Conservation (phyloP, 805 yeast species). For the Yarrowia keelungensis region DNA sequence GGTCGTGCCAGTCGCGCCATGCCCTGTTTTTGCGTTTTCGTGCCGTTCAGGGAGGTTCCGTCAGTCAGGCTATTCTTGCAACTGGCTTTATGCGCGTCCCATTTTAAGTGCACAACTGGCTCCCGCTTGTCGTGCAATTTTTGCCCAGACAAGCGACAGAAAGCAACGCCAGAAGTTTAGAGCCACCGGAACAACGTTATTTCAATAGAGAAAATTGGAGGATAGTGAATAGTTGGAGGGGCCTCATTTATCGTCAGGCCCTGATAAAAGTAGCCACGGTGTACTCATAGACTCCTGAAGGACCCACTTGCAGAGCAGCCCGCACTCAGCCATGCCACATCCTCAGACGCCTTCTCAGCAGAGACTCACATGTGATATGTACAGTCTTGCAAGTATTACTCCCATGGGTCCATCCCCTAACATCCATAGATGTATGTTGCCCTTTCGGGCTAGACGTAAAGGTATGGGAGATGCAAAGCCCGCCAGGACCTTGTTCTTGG, state of each 20-base stretch:
- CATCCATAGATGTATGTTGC: slow-evolving; percentile 26
- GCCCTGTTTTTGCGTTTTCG: neutral
- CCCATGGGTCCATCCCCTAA: slow-evolving; percentile 28
- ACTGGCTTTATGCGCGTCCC: slow-evolving; percentile 21
- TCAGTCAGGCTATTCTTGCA: neutral
- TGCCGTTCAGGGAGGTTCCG: neutral
- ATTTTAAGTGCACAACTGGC: slow-evolving; percentile 10
- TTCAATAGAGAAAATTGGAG: slow-evolving; percentile 4
- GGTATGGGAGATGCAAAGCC: slow-evolving; percentile 24
- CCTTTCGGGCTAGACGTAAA: slow-evolving; percentile 37
- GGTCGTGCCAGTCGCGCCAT: slow-evolving; percentile 21
- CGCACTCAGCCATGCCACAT: neutral
- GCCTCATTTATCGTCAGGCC: no score
- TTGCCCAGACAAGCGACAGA: slow-evolving; percentile 19
- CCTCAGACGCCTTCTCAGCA: no score
- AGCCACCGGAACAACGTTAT: slow-evolving; percentile 29
- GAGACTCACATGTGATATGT: slow-evolving; percentile 20
- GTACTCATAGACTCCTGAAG: no score
- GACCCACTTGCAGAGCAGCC: no score
- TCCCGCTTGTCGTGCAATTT: slow-evolving; percentile 16
- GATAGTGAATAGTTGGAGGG: no score
- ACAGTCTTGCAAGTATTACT: neutral
- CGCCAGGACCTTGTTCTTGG: slow-evolving; percentile 32
- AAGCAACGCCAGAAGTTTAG: slow-evolving; percentile 28
- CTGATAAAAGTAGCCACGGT: no score